Evolutionary conservation across 208 protist species (phyloP).

Genomic region (Naegleria fowleri): DNA sequence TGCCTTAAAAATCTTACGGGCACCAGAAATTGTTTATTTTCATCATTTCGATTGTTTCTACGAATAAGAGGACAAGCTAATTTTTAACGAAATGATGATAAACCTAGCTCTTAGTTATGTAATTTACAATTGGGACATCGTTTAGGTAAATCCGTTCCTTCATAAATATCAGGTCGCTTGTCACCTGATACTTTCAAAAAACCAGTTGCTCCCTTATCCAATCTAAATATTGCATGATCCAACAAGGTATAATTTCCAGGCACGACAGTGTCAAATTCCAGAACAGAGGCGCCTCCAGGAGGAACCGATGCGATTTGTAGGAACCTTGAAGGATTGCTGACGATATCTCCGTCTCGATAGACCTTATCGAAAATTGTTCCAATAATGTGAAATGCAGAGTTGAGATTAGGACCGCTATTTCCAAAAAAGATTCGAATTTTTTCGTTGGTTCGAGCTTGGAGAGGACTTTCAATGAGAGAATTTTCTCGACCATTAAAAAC

Average conservation of each 20-base stretch:
- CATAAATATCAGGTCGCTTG: not conserved
- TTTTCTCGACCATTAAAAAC: conserved; percentile 7
- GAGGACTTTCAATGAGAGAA: not conserved
- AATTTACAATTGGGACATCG: conserved; percentile 1
- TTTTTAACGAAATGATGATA: too few species aligned
- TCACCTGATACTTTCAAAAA: not conserved
- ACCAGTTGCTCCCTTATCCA: not conserved
- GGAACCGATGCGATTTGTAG: not conserved
- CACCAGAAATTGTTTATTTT: too few species aligned
- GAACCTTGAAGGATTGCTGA: not conserved
- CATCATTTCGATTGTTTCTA: too few species aligned
- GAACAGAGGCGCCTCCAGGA: not conserved
- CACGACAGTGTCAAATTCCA: not conserved
- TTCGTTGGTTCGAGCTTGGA: not conserved
- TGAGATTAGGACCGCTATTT: not conserved
- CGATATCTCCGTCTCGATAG: not conserved
- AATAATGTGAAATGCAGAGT: not conserved
- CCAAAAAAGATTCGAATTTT: not conserved
- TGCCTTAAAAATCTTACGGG: too few species aligned
- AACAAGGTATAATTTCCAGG: conserved; percentile 1
- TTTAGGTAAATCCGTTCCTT: not conserved
- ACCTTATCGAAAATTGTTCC: conserved; percentile 26
- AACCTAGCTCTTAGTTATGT: not conserved
- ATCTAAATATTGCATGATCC: not conserved
- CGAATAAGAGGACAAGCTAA: too few species aligned